Evolutionary conservation across 257 asterid genomes (phyloP).

Genomic region (Buddleja alternifolia): DNA sequence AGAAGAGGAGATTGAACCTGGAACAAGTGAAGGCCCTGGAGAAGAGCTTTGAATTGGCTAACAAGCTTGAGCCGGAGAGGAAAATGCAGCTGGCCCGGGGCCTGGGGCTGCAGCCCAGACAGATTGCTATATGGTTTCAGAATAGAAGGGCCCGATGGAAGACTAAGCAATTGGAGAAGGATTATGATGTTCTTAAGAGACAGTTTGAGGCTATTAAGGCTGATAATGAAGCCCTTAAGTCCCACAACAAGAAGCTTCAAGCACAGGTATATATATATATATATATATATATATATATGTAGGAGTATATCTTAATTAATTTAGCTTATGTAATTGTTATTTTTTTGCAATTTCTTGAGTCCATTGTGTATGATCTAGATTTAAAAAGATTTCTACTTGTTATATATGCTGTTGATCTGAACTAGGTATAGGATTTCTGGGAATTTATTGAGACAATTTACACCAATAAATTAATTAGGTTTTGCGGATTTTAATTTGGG

Average conservation of each 20-base stretch:
- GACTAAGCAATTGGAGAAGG: conserved; percentile 84
- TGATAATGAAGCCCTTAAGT: conserved; percentile 69
- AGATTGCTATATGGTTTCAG: conserved; percentile 90
- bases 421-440: too few species aligned
- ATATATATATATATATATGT: too few species aligned
- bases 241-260: conserved; percentile 72
- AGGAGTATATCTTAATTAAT: too few species aligned
- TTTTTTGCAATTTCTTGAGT: too few species aligned
- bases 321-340: too few species aligned
- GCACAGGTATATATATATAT: conserved; percentile 49
- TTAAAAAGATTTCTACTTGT: too few species aligned
- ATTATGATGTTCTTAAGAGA: conserved; percentile 65
- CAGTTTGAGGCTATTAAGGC: conserved; percentile 70
- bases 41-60: conserved; percentile 79
- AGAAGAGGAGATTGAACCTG: conserved; percentile 73
- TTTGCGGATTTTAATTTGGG: too few species aligned
- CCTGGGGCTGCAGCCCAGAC: conserved; percentile 79
- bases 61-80: conserved; percentile 83
- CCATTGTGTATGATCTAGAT: too few species aligned
- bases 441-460: too few species aligned
- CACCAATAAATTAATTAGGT: too few species aligned
- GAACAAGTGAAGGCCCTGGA: conserved; percentile 92
- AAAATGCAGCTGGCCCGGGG: conserved; percentile 81
- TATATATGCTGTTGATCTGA: too few species aligned
- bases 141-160: conserved; percentile 90